These are phyloP conservation scores for Termitomyces sp. DNA, from an alignment of 768 basidiomycete species.

Conservation along the genomic window DNA sequence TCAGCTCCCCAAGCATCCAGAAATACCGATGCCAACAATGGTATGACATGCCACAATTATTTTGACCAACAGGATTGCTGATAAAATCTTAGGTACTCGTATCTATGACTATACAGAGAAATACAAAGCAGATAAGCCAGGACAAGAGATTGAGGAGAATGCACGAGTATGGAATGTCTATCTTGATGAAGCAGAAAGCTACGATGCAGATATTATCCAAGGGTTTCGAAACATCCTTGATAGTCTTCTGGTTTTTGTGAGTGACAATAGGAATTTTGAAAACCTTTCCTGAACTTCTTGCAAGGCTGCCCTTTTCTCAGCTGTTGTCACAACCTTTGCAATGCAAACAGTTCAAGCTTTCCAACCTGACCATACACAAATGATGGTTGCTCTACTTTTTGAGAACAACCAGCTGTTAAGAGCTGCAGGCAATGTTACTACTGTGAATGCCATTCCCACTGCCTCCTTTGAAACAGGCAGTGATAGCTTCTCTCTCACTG, in stretches of 20 bases:
- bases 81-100: background rate
- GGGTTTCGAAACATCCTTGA: background rate
- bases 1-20: background rate
- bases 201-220: background rate
- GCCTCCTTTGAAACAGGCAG: background rate
- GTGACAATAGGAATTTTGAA: background rate
- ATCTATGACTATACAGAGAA: background rate
- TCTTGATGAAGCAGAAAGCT: background rate
- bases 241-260: background rate
- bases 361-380: background rate
- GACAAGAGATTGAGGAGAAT: background rate
- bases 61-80: background rate
- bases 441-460: background rate
- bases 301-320: background rate
- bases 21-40: no score
- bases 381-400: background rate
- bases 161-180: background rate
- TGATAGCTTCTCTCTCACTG: background rate
- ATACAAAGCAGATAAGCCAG: background rate
- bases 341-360: background rate
- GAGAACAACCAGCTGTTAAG: background rate
- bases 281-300: background rate
- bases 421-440: background rate
- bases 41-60: no score
- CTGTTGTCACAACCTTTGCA: background rate